phyloP scores from a whole-genome alignment of 768 basidiomycete species.

The Xanthoconium stramineum region DNA sequence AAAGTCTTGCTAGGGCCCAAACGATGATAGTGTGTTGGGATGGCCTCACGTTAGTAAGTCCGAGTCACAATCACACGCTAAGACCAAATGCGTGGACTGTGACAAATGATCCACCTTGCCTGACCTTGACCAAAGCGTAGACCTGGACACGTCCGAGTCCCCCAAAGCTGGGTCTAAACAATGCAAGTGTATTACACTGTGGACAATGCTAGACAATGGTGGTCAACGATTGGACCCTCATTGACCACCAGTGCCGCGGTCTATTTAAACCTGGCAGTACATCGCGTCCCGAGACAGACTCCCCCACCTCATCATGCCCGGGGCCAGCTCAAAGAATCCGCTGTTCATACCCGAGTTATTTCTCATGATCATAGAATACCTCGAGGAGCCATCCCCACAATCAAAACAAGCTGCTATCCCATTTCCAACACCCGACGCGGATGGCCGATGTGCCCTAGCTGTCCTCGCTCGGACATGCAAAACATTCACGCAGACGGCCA shows the following conservation, averaged over 20 bases:
- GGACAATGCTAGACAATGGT: neutral
- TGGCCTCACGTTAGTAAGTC: too few species aligned
- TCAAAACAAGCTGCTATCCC: neutral
- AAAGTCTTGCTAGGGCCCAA: too few species aligned
- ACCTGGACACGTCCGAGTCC: too few species aligned
- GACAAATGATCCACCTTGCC: too few species aligned
- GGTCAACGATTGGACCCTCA: neutral
- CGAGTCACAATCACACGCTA: too few species aligned
- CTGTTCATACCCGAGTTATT: neutral
- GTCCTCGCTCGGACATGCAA: slow-evolving; percentile 5
- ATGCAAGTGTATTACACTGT: neutral
- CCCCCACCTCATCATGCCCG: neutral
- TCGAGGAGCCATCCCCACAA: neutral
- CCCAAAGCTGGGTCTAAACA: neutral
- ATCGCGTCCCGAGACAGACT: too few species aligned
- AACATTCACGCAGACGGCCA: neutral
- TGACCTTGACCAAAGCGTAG: too few species aligned
- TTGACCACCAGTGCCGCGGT: neutral
- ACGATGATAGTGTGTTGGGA: too few species aligned
- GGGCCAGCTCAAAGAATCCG: neutral
- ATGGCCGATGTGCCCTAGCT: neutral
- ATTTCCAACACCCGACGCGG: neutral
- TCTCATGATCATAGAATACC: neutral
- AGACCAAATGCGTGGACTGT: too few species aligned
- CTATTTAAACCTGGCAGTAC: neutral